Percentiles rank a stretch among this genome's conserved stretches.
Conservation (phyloP, 1,284 basidiomycete genomes). For the Apiotrichum mycotoxinovorans region DNA sequence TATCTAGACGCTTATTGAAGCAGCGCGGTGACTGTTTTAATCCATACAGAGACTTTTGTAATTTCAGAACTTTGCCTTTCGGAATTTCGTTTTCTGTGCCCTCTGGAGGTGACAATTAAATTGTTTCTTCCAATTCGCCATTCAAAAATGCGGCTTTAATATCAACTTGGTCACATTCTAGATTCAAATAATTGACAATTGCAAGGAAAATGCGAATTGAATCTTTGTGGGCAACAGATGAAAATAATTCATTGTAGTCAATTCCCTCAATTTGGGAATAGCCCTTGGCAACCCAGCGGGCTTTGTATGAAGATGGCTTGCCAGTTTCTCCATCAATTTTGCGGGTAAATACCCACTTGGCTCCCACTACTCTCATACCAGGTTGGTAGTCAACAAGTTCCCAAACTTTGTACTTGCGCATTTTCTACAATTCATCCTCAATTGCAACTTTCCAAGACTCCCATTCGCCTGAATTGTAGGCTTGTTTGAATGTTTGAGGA, state of each 20-base stretch:
- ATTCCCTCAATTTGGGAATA: constrained; percentile 17
- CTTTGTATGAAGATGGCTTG: constrained; percentile 13
- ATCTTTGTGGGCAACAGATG: constrained; percentile 28
- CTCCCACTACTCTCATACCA: constrained; percentile 1
- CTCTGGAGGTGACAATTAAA: constrained; percentile 24
- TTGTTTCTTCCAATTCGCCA: constrained; percentile 16
- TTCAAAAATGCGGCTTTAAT: constrained; percentile 21
- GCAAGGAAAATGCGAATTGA: constrained; percentile 23
- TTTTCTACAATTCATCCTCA: constrained; percentile 18
- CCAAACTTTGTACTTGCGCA: constrained; percentile 25
- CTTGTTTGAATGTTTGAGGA: not conserved
- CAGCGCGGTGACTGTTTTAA: constrained; percentile 28
- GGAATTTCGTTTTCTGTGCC: constrained; percentile 20
- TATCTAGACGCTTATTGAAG: constrained; percentile 20
- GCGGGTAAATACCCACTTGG: constrained; percentile 16
- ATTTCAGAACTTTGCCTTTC: constrained; percentile 7
- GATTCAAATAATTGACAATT: constrained; percentile 22
- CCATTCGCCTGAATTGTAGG: constrained; percentile 2
- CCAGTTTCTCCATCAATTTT: constrained; percentile 21
- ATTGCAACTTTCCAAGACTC: constrained; percentile 20
- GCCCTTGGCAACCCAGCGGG: constrained; percentile 20
- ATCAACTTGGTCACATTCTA: constrained; percentile 31
- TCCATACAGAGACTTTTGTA: constrained; percentile 30
- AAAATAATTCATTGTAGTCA: constrained; percentile 23
- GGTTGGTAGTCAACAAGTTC: constrained; percentile 1